Conservation (phyloP, 176 grass and related monocot genomes). For the Eremochloa ophiuroides region DNA sequence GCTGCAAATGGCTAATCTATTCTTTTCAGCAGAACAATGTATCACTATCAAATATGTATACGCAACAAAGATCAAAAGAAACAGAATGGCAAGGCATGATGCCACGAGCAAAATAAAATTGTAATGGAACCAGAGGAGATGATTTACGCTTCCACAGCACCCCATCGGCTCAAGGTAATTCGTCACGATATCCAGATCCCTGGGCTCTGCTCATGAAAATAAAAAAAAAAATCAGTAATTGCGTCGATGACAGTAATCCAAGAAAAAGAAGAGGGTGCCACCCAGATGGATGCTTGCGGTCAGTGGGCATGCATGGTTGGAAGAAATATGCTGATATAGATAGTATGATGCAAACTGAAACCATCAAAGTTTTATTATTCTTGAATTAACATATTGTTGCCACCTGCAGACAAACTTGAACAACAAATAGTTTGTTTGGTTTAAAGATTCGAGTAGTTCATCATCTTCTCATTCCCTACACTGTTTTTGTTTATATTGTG, state of each 20-base stretch:
- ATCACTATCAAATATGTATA: not conserved
- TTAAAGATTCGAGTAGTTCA: not conserved
- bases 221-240: not conserved
- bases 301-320: not conserved
- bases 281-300: not conserved
- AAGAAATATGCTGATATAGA: not conserved
- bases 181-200: not conserved
- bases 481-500: not conserved
- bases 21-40: not conserved
- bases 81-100: not conserved
- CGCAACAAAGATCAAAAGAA: not conserved
- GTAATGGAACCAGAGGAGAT: not conserved
- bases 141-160: conserved; percentile 50
- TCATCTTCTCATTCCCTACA: not conserved
- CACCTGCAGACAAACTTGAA: not conserved
- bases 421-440: not conserved
- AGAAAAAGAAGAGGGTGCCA: not conserved
- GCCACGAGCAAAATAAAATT: not conserved
- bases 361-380: not conserved
- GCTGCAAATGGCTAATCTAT: not conserved
- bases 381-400: not conserved
- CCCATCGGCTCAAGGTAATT: conserved; percentile 38
- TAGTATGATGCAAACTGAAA: not conserved
- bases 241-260: not conserved
- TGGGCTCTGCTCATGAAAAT: not conserved